Percentiles rank a stretch among this genome's conserved stretches.
Evolutionary conservation across 2,329 filamentous ascomycete genomes (phyloP).

Genomic region (Falciphora oryzae): DNA sequence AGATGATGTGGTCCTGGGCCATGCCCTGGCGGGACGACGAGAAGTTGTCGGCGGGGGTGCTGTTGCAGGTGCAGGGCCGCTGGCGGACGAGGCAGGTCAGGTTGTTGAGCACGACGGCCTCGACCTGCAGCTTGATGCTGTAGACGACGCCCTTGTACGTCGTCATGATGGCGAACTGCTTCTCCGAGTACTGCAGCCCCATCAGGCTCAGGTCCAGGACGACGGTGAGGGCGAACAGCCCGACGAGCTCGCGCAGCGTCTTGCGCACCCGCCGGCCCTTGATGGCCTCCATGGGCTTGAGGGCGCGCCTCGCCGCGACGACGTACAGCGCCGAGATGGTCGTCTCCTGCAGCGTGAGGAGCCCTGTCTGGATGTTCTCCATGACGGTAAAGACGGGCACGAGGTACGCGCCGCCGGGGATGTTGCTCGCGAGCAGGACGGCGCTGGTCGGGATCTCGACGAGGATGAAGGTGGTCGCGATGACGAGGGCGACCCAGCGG

Average conservation of each 20-base stretch:
- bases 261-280: background rate
- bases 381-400: constrained; percentile 33
- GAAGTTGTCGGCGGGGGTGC: constrained; percentile 1
- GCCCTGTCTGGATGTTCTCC: constrained; percentile 20
- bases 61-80: constrained; percentile 1
- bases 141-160: constrained; percentile 12
- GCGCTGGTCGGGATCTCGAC: constrained; percentile 44
- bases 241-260: background rate
- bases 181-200: constrained; percentile 9
- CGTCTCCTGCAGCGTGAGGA: constrained; percentile 10
- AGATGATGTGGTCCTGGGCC: too few species aligned
- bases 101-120: constrained; percentile 11
- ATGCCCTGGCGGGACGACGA: background rate
- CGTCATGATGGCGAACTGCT: constrained; percentile 8
- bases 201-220: constrained; percentile 19
- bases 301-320: constrained; percentile 35
- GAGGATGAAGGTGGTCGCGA: constrained; percentile 39
- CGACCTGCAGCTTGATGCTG: constrained; percentile 12
- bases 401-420: constrained; percentile 28
- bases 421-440: constrained; percentile 36
- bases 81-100: constrained; percentile 8
- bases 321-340: constrained; percentile 41
- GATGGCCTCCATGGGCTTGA: constrained; percentile 16
- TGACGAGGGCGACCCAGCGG: constrained; percentile 41
- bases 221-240: constrained; percentile 24